phyloP scores from a whole-genome alignment of 345 rosid genomes.

The Brassica napus region DNA sequence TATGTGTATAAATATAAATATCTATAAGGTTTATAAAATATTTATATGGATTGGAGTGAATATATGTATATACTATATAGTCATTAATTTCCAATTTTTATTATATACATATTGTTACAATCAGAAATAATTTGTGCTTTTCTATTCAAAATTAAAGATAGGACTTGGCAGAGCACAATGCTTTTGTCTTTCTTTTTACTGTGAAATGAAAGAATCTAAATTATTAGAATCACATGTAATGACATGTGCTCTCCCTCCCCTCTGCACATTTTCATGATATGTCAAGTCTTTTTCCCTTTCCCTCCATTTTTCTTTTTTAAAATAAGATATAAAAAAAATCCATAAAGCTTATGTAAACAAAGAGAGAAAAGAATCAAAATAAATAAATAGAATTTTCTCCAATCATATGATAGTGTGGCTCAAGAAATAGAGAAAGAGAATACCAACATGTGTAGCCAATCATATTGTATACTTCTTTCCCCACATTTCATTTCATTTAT shows the following conservation, averaged over 20 bases:
- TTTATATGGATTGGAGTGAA: neutral
- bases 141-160: constrained; percentile 7
- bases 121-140: constrained; percentile 5
- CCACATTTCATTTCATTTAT: constrained; percentile 39
- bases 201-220: constrained; percentile 40
- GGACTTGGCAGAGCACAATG: constrained; percentile 34
- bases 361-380: neutral
- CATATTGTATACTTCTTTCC: constrained; percentile 30
- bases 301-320: neutral
- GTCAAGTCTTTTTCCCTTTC: constrained; percentile 37
- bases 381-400: constrained; percentile 17
- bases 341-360: neutral
- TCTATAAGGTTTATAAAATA: neutral
- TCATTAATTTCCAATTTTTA: neutral
- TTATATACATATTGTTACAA: neutral
- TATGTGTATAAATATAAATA: neutral
- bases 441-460: constrained; percentile 38
- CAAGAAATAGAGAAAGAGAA: constrained; percentile 41
- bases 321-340: constrained; percentile 9
- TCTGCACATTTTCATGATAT: constrained; percentile 39
- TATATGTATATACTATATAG: neutral
- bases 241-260: constrained; percentile 39
- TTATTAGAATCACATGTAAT: constrained; percentile 46
- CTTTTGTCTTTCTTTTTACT: constrained; percentile 31
- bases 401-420: constrained; percentile 42